Base-by-base conservation (phyloP, 768 basidiomycete genomes). In the Erythrobasidium yunnanense region DNA sequence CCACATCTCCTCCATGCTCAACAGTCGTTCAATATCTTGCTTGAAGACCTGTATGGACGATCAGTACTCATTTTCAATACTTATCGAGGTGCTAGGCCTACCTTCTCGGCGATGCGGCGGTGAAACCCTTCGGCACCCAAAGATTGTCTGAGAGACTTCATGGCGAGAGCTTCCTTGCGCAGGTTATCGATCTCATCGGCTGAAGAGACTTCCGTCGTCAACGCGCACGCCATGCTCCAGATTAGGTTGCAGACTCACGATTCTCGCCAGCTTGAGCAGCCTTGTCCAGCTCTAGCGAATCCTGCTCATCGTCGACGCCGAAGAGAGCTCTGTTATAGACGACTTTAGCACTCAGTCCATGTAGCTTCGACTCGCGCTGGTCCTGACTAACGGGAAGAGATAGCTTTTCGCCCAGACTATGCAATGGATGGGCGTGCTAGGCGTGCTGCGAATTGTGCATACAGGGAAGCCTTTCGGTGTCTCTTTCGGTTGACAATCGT, bases 361-460 rank as follows among this genome's bases (percentile, higher is more conserved):
- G 42, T 32, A 29, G 18, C 42, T 8, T 6, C 42, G 1, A 38
- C 55, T 55, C 25, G 35, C 33, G 20, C 35, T 18, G n/a, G 13
- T 27, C 11, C 29, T 13, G 13, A 77, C 87, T 74, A 71, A 89
- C 92, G 87, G 85, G 72, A 96, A 82, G 13, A 99, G 84, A 78
- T 97, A 97, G 65, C 84, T 91, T 76, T 97, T 99, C 30, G 90
- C 90, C 95, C 95, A 99, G 1, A 96, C 92, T 53, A 99, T 96
- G 73, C 93, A 99, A 73, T 99, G 95, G 55, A 97, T 95, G 0
- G 95, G 90, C 70, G 93, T 92, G 65, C 87, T 89, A 0, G 95
- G 95, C 0, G 95, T 97, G 1, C 90, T 90, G 38, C 93, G 85
- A 70, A 99, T 97, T 0, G 95, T 97, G 75, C 95, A 99, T 8